phyloP scores from a whole-genome alignment of 2,329 filamentous ascomycete species.

The Ascochyta fabae region DNA sequence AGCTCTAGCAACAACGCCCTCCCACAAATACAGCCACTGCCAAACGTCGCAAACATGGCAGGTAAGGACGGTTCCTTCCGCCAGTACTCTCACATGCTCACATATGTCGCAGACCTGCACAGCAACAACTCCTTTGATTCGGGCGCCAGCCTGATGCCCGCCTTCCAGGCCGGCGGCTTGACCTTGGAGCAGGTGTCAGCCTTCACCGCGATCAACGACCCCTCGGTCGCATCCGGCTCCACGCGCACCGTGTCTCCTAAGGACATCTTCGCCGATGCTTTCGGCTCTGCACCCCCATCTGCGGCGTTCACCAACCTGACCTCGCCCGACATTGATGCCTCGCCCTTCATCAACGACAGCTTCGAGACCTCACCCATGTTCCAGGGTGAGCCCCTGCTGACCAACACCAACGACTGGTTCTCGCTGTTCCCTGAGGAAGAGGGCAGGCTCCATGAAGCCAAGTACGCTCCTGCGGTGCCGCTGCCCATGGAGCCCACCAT shows the following conservation, averaged over 20 bases:
- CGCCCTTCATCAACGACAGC: conserved; percentile 72
- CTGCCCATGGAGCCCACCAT: conserved; percentile 51
- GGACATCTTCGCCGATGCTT: conserved; percentile 75
- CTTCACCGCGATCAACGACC: conserved; percentile 57
- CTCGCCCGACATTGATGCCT: conserved; percentile 79
- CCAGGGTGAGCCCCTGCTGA: conserved; percentile 62
- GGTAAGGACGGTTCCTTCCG: conserved; percentile 38
- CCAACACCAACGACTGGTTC: conserved; percentile 67
- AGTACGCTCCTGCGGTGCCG: conserved; percentile 31
- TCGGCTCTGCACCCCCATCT: conserved; percentile 80
- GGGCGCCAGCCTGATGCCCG: conserved; percentile 55
- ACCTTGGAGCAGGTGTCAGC: conserved; percentile 40
- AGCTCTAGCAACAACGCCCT: conserved; percentile 63
- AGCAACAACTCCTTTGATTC: conserved; percentile 53
- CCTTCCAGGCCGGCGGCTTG: conserved; percentile 46
- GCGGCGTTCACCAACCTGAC: conserved; percentile 82
- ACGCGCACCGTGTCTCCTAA: conserved; percentile 78
- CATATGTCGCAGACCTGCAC: conserved; percentile 43
- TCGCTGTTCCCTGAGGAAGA: conserved; percentile 71
- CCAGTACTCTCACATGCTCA: conserved; percentile 35
- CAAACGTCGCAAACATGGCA: conserved; percentile 48
- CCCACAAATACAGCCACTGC: conserved; percentile 39
- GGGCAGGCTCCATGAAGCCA: conserved; percentile 36
- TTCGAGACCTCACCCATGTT: conserved; percentile 83
- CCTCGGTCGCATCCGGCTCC: conserved; percentile 46